phyloP scores from a whole-genome alignment of 2,329 filamentous ascomycete genomes.

The Phyllosticta citriasiana region DNA sequence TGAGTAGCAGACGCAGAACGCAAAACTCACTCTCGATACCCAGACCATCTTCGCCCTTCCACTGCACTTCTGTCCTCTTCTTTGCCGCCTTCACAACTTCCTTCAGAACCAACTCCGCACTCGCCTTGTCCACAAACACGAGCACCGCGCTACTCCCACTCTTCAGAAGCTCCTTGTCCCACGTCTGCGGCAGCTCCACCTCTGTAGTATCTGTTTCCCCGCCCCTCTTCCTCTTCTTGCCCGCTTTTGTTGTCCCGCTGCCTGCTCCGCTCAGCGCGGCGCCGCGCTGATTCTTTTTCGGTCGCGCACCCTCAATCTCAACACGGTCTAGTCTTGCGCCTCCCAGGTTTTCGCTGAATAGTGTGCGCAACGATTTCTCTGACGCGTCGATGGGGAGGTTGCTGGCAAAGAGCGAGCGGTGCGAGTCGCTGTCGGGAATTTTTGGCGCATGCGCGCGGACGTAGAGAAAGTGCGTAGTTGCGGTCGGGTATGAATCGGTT shows the following conservation, averaged over 20 bases:
- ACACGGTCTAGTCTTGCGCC: constrained; percentile 70
- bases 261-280: constrained; percentile 19
- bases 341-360: constrained; percentile 67
- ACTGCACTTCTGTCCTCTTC: constrained; percentile 50
- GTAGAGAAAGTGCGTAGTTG: constrained; percentile 73
- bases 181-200: constrained; percentile 55
- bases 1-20: not conserved
- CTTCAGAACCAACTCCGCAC: constrained; percentile 66
- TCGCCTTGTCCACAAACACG: constrained; percentile 72
- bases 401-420: constrained; percentile 75
- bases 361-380: constrained; percentile 60
- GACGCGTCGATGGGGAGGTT: constrained; percentile 83
- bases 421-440: constrained; percentile 56
- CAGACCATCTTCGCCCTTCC: constrained; percentile 45
- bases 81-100: constrained; percentile 55
- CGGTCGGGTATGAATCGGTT: constrained; percentile 49
- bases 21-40: constrained; percentile 43
- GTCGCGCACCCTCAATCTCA: constrained; percentile 57
- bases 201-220: constrained; percentile 26
- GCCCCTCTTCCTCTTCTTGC: constrained; percentile 49
- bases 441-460: constrained; percentile 68
- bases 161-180: constrained; percentile 58
- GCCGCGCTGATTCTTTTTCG: constrained; percentile 23
- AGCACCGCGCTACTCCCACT: constrained; percentile 75
- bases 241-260: constrained; percentile 24